These are phyloP conservation scores for Rhizopus sp. DNA, from an alignment of 371 early-diverging fungal genomes.

Conservation along the genomic window DNA sequence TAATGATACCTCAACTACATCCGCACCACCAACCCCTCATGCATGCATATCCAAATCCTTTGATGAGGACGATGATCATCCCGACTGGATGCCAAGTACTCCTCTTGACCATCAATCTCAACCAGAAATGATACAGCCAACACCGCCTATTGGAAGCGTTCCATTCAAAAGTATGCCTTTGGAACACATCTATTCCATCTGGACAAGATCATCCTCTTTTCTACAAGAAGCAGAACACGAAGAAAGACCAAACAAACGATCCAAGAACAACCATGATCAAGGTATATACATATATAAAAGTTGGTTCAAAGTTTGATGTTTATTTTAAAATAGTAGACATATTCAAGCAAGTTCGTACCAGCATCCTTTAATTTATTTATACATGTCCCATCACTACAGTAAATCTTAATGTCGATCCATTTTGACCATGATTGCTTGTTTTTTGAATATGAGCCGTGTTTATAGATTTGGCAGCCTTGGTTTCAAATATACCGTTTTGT, in stretches of 20 bases:
- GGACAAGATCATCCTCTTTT: conserved; percentile 10
- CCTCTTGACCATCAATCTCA: neutral
- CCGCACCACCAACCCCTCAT: neutral
- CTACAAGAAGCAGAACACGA: neutral
- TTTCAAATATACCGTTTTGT: conserved; percentile 8
- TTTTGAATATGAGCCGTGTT: neutral
- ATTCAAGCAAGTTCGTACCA: conserved; percentile 16
- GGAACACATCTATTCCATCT: conserved; percentile 24
- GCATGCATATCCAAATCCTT: conserved; percentile 2
- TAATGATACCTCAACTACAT: neutral
- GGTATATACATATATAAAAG: neutral
- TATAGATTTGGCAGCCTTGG: conserved; percentile 12
- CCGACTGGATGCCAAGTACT: conserved; percentile 1
- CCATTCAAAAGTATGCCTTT: conserved; percentile 14
- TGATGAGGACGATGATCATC: conserved; percentile 12
- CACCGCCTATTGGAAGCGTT: neutral
- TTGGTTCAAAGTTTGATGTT: neutral
- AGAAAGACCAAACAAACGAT: neutral
- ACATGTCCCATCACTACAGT: conserved; percentile 55
- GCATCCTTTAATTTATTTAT: conserved; percentile 14
- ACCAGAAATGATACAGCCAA: neutral
- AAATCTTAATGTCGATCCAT: conserved; percentile 34
- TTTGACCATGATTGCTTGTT: neutral
- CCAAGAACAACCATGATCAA: conserved; percentile 1
- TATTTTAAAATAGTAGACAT: conserved; percentile 3